These are phyloP conservation scores for Cystobasidium tubakii DNA, from an alignment of 768 basidiomycete genomes.

Conservation along the genomic window DNA sequence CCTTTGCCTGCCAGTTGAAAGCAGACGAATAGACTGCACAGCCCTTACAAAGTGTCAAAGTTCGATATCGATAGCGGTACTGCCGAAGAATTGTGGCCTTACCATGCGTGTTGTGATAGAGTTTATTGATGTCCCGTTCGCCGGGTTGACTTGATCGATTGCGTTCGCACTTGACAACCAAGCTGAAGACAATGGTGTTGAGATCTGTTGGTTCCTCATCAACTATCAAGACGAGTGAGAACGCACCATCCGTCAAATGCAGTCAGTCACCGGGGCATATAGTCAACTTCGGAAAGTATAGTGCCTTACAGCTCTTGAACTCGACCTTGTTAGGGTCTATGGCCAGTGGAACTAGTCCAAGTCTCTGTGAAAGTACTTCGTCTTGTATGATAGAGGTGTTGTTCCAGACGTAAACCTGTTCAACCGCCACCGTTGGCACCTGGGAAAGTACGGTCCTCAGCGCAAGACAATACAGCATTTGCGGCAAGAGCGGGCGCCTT, in stretches of 20 bases:
- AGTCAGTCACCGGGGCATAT: background rate
- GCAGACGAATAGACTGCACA: constrained; percentile 47
- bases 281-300: background rate
- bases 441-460: constrained; percentile 49
- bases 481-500: constrained; percentile 44
- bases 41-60: too few relatives aligned
- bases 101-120: constrained; percentile 67
- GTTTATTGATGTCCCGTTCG: constrained; percentile 58
- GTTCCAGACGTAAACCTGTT: constrained; percentile 84
- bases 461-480: background rate
- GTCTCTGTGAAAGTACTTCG: constrained; percentile 84
- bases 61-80: background rate
- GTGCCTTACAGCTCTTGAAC: constrained; percentile 46
- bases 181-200: constrained; percentile 82
- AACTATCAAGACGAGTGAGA: constrained; percentile 41
- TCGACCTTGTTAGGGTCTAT: constrained; percentile 71
- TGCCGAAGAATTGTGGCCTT: background rate
- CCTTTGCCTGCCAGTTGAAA: constrained; percentile 71
- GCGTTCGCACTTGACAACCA: constrained; percentile 62
- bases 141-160: constrained; percentile 56
- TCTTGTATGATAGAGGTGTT: constrained; percentile 91
- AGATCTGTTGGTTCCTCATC: constrained; percentile 69
- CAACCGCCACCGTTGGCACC: constrained; percentile 88
- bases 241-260: too few relatives aligned
- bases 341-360: constrained; percentile 83